Evolutionary conservation across 1,284 basidiomycete genomes (phyloP).

Genomic region (Ustilago crameri): DNA sequence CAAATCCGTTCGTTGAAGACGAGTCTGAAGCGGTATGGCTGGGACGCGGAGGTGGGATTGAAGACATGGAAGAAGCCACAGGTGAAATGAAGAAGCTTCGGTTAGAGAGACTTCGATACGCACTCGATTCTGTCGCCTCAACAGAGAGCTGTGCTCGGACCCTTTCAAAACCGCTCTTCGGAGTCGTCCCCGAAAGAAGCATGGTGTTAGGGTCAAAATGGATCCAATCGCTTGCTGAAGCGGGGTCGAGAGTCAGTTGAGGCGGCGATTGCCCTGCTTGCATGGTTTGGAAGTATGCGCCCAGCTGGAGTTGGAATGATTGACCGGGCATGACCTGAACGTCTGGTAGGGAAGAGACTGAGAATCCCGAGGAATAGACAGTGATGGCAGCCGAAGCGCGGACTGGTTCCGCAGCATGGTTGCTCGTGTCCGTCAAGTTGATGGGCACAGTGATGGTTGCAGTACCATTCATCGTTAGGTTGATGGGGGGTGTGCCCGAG

Average conservation of each 20-base stretch:
- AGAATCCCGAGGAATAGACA: slow-evolving; percentile 43
- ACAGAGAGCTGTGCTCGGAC: slow-evolving; percentile 28
- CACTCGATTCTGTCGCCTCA: slow-evolving; percentile 1
- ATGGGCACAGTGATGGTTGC: slow-evolving; percentile 72
- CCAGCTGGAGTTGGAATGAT: slow-evolving; percentile 36
- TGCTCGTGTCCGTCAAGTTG: slow-evolving; percentile 68
- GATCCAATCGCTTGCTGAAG: slow-evolving; percentile 68
- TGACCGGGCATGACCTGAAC: slow-evolving; percentile 33
- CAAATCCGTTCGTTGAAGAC: slow-evolving; percentile 17
- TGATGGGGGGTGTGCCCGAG: slow-evolving; percentile 74
- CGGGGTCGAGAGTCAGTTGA: slow-evolving; percentile 20
- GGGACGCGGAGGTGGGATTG: slow-evolving; percentile 22
- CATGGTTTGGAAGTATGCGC: slow-evolving; percentile 26
- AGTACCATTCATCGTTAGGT: slow-evolving; percentile 61
- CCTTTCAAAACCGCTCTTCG: slow-evolving; percentile 10
- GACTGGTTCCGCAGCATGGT: slow-evolving; percentile 14
- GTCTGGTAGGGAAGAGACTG: slow-evolving; percentile 21
- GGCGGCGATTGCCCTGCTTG: slow-evolving; percentile 9
- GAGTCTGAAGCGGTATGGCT: slow-evolving; percentile 9
- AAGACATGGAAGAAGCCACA: slow-evolving; percentile 3
- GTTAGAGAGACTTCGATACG: slow-evolving; percentile 11
- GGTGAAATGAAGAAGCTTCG: slow-evolving; percentile 24
- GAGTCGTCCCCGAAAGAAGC: slow-evolving; percentile 65
- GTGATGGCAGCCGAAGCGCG: slow-evolving; percentile 58
- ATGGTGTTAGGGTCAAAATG: slow-evolving; percentile 67